Base-by-base conservation (phyloP, 2,329 filamentous ascomycete species). In the Tolypocladium endophyticum region DNA sequence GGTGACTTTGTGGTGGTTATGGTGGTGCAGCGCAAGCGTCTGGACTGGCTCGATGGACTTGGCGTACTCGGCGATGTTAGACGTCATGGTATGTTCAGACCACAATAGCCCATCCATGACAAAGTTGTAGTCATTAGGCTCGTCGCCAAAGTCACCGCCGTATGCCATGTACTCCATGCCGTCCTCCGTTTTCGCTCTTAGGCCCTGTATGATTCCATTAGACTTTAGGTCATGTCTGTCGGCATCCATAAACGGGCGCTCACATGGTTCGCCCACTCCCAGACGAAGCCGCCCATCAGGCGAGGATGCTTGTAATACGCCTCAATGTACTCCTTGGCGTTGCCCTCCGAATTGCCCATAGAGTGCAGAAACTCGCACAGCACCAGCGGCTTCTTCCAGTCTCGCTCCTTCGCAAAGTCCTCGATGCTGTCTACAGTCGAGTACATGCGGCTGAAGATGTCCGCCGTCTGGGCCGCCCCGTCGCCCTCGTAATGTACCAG, bases 301-400 rank as follows among this genome's bases (percentile, higher is more conserved):
- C 69, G 63, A 0, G 69, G 68, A 36, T 76, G 78, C 52, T 79
- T 77, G 65, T 85, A 82, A 69, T 89, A 90, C 0, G 81, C 78
- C 8, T 87, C 81, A 16, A 87, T 74, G 62, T 90, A 90, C 61
- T 89, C 87, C 61, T 84, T 79, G 56, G 89, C 74, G 1, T 80
- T 82, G 1, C 87, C 87, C 0, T 86, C 87, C 0, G 86, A 87
- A 60, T 89, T 90, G 0, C 87, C 88, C 87, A 90, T 90, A 0
- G 87, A 86, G 63, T 83, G 81, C 0, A 74, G 74, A 60, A 76
- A 83, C 61, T 85, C 81, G 58, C 79, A 82, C 50, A 82, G 74
- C 1, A 87, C 74, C 0, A 87, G 74, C 0, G 84, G 85, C 68
- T 87, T 82, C 45, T 72, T 67, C 76, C 75, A 78, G n/a, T 74